A percentile compares a stretch with the other conserved stretches of the same genome.
These are phyloP conservation scores for Ceratobasidium sp. DNA, from an alignment of 1,284 basidiomycete species.

Conservation along the genomic window DNA sequence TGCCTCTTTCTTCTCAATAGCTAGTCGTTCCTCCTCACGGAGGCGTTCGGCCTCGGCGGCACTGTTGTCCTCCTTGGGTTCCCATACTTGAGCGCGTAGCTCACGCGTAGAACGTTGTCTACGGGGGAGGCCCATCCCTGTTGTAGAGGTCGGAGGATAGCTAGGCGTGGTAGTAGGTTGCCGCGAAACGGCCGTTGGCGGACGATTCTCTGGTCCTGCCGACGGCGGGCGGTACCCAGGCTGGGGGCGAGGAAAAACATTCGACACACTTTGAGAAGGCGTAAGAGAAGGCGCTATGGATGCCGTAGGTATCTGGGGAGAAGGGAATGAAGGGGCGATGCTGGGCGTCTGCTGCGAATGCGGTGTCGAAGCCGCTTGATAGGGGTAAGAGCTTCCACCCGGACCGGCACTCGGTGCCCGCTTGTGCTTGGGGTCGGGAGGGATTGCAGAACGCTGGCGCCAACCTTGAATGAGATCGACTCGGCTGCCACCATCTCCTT, in stretches of 20 bases:
- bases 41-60: conserved; percentile 33
- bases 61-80: conserved; percentile 34
- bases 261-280: conserved; percentile 35
- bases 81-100: conserved; percentile 32
- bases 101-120: conserved; percentile 30
- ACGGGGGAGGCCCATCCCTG: conserved; percentile 35
- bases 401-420: conserved; percentile 18
- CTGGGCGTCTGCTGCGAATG: conserved; percentile 13
- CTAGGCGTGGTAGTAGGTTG: not conserved
- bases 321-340: conserved; percentile 19
- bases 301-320: conserved; percentile 3
- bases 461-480: conserved; percentile 26
- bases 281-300: conserved; percentile 30
- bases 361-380: conserved; percentile 22
- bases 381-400: conserved; percentile 21
- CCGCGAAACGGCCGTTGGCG: conserved; percentile 1
- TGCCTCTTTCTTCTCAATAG: conserved; percentile 28
- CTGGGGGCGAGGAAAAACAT: conserved; percentile 26
- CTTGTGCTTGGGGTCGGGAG: conserved; percentile 20
- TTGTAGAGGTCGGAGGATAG: conserved; percentile 31
- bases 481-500: not conserved
- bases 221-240: conserved; percentile 22
- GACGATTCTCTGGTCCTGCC: conserved; percentile 1
- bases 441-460: conserved; percentile 34
- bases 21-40: conserved; percentile 23